Evolutionary conservation across 805 yeast species (phyloP).

Genomic region (Candida maltosa): DNA sequence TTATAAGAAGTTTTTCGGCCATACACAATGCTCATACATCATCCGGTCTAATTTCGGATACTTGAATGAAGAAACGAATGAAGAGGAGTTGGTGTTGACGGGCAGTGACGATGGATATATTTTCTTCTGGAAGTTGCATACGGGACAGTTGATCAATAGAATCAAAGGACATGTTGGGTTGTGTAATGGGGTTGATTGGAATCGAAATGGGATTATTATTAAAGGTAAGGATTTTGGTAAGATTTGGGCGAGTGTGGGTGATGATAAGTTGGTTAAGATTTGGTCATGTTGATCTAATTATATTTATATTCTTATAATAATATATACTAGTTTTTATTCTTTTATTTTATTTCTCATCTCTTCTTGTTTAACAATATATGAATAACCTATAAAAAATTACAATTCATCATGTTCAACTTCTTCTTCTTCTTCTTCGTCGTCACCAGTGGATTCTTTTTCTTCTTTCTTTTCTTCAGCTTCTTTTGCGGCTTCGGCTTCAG

Average conservation of each 20-base stretch:
- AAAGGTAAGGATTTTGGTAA: slow-evolving; percentile 32
- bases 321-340: too few species aligned
- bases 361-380: slow-evolving; percentile 1
- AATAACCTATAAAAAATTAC: too few species aligned
- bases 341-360: neutral
- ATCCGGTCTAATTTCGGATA: slow-evolving; percentile 79
- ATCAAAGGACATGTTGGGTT: slow-evolving; percentile 61
- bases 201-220: slow-evolving; percentile 17
- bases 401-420: slow-evolving; percentile 37
- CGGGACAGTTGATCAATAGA: slow-evolving; percentile 62
- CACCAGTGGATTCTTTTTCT: slow-evolving; percentile 7
- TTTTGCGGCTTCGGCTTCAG: slow-evolving; percentile 21
- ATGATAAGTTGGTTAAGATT: slow-evolving; percentile 67
- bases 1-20: slow-evolving; percentile 66
- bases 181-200: slow-evolving; percentile 82
- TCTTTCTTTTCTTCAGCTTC: slow-evolving; percentile 14
- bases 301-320: too few species aligned
- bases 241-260: slow-evolving; percentile 82
- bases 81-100: slow-evolving; percentile 68
- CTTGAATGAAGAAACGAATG: slow-evolving; percentile 25
- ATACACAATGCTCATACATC: slow-evolving; percentile 64
- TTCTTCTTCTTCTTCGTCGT: slow-evolving; percentile 11
- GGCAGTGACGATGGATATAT: slow-evolving; percentile 82
- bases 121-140: slow-evolving; percentile 73
- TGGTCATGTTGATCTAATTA: slow-evolving; percentile 37